A percentile compares a stretch with the other conserved stretches of the same genome.
These are phyloP conservation scores for Setomelanomma holmii DNA, from an alignment of 2,329 filamentous ascomycete species.

Conservation along the genomic window DNA sequence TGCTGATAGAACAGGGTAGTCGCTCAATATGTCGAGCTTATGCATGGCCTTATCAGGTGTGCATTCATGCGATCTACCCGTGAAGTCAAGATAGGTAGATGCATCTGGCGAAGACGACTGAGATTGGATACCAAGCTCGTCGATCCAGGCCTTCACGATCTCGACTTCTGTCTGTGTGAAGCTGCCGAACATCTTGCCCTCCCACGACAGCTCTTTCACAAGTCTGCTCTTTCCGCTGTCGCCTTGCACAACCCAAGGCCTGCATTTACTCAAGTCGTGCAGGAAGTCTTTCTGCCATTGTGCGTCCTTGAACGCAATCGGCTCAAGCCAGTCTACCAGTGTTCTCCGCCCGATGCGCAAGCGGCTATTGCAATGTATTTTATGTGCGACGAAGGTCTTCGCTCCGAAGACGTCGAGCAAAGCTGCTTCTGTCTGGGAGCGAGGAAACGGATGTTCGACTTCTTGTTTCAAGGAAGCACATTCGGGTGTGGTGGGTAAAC, in stretches of 20 bases:
- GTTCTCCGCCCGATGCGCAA: slow-evolving; percentile 44
- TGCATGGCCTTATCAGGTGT: not conserved
- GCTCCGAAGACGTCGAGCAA: slow-evolving; percentile 44
- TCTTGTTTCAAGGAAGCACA: slow-evolving; percentile 20
- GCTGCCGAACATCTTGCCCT: slow-evolving; percentile 59
- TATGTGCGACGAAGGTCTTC: slow-evolving; percentile 50
- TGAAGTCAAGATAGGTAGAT: slow-evolving; percentile 18
- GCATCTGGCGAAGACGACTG: slow-evolving; percentile 9
- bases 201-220: slow-evolving; percentile 54
- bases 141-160: slow-evolving; percentile 51
- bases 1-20: slow-evolving; percentile 17
- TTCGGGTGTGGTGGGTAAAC: slow-evolving; percentile 28
- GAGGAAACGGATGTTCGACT: slow-evolving; percentile 11
- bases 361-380: slow-evolving; percentile 51
- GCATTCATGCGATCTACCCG: not conserved
- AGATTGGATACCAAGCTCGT: slow-evolving; percentile 29
- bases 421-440: slow-evolving; percentile 15
- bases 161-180: slow-evolving; percentile 55
- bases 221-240: slow-evolving; percentile 51
- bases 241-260: slow-evolving; percentile 53
- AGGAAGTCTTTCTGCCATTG: slow-evolving; percentile 49
- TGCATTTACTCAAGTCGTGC: slow-evolving; percentile 42
- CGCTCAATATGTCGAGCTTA: slow-evolving; percentile 6
- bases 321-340: slow-evolving; percentile 49
- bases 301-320: slow-evolving; percentile 33